Percentiles rank a stretch among this genome's conserved stretches.
Conservation (phyloP, 495 filamentous ascomycete species). For the Aspergillus biplanus region DNA sequence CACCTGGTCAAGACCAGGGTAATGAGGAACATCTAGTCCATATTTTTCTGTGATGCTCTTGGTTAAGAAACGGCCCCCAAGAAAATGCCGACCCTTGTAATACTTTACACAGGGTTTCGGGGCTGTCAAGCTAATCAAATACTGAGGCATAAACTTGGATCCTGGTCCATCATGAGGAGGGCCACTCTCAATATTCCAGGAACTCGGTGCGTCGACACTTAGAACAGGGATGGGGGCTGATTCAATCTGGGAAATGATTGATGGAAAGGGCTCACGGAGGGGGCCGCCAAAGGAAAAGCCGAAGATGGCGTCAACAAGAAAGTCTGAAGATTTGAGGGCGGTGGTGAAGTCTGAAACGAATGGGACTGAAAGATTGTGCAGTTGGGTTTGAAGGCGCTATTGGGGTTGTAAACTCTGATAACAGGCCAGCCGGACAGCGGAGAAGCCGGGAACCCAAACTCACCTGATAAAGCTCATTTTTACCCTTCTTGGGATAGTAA, state of each 20-base stretch:
- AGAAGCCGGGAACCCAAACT: not conserved
- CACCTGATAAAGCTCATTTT: constrained; percentile 88
- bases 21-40: constrained; percentile 78
- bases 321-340: constrained; percentile 68
- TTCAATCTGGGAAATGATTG: constrained; percentile 76
- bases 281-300: constrained; percentile 95
- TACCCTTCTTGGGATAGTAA: constrained; percentile 90
- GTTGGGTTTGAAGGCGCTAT: constrained; percentile 79
- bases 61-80: constrained; percentile 88
- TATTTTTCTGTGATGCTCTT: constrained; percentile 84
- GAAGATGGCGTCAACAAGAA: constrained; percentile 93
- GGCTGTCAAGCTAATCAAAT: constrained; percentile 87
- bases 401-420: too few species aligned
- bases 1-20: constrained; percentile 88
- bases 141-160: constrained; percentile 74
- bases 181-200: constrained; percentile 88
- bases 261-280: constrained; percentile 85
- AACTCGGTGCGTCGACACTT: constrained; percentile 88
- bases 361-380: constrained; percentile 78
- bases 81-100: constrained; percentile 84
- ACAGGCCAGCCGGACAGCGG: not conserved
- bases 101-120: constrained; percentile 89
- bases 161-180: constrained; percentile 80
- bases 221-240: constrained; percentile 75
- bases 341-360: constrained; percentile 79